These are phyloP conservation scores for Xylariomycetidae sp. DNA, from an alignment of 2,329 filamentous ascomycete genomes.

Conservation along the genomic window DNA sequence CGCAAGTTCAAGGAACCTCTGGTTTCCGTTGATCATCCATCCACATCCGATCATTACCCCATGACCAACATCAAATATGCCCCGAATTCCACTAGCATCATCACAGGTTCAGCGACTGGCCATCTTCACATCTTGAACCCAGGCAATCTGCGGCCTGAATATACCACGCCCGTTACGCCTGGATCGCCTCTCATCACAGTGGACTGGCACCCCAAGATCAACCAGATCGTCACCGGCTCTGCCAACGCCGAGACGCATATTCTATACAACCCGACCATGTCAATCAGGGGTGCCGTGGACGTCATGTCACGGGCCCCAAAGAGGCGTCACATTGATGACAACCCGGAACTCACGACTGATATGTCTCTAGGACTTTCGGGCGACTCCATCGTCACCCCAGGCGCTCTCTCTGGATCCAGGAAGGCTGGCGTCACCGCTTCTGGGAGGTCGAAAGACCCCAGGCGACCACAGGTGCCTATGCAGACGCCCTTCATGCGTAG, in stretches of 20 bases:
- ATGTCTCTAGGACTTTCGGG: conserved; percentile 74
- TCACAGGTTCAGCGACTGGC: conserved; percentile 82
- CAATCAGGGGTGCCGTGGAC: conserved; percentile 72
- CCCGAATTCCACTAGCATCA: conserved; percentile 73
- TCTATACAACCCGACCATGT: conserved; percentile 83
- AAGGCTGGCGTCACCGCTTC: conserved; percentile 69
- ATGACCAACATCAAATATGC: conserved; percentile 87
- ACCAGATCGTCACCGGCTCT: conserved; percentile 92
- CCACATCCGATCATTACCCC: conserved; percentile 76
- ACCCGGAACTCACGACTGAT: conserved; percentile 80
- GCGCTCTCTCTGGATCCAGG: conserved; percentile 50
- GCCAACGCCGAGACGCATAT: conserved; percentile 86
- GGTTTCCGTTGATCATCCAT: conserved; percentile 69
- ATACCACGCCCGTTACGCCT: conserved; percentile 83
- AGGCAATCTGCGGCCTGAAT: conserved; percentile 78
- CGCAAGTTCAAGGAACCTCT: conserved; percentile 91
- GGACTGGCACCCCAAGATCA: conserved; percentile 88
- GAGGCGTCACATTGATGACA: conserved; percentile 91
- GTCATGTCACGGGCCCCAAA: conserved; percentile 93
- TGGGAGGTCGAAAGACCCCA: conserved; percentile 70
- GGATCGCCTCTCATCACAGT: conserved; percentile 77
- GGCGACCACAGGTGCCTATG: conserved; percentile 76
- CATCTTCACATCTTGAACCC: conserved; percentile 91
- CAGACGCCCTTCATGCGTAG: conserved; percentile 87
- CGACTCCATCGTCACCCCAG: conserved; percentile 71